Percentiles rank a stretch among this genome's conserved stretches.
Evolutionary conservation across 202 grass and related monocot genomes (phyloP).

Genomic region (Brachypodium distachyon): DNA sequence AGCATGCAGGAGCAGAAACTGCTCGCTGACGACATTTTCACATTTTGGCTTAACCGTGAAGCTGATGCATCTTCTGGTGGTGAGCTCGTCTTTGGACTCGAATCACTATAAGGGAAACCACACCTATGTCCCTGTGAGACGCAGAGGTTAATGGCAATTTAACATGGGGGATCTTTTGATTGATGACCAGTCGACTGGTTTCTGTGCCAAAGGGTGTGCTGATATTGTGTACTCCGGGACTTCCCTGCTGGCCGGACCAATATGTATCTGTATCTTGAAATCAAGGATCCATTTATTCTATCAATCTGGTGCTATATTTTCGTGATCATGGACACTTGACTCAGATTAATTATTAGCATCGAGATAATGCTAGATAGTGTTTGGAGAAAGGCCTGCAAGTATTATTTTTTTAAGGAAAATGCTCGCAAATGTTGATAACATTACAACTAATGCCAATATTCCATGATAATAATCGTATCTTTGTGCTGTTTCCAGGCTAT

Average conservation of each 20-base stretch:
- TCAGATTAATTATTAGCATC: too few species aligned
- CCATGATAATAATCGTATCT: not conserved
- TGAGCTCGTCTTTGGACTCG: conserved; percentile 75
- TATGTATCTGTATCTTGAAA: conserved; percentile 24
- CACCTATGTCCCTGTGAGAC: conserved; percentile 68
- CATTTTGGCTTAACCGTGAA: conserved; percentile 84
- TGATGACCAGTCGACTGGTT: conserved; percentile 86
- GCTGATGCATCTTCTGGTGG: conserved; percentile 49
- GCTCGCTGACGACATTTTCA: conserved; percentile 66
- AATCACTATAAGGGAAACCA: conserved; percentile 61
- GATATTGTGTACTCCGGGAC: conserved; percentile 94
- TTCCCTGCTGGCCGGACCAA: conserved; percentile 79
- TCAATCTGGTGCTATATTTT: not conserved
- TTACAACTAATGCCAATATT: not conserved
- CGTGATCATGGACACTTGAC: not conserved
- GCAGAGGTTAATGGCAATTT: conserved; percentile 91
- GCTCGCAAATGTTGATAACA: not conserved
- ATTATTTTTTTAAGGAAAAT: too few species aligned
- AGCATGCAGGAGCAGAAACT: conserved; percentile 77
- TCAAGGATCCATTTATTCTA: not conserved
- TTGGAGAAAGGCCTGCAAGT: too few species aligned
- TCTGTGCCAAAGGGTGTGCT: conserved; percentile 72
- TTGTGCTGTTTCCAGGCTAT: conserved; percentile 40
- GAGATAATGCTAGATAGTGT: not conserved
- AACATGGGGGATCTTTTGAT: conserved; percentile 91